These are phyloP conservation scores for Skeletonema marinoi DNA, from an alignment of 108 stramenopile species.

Conservation along the genomic window DNA sequence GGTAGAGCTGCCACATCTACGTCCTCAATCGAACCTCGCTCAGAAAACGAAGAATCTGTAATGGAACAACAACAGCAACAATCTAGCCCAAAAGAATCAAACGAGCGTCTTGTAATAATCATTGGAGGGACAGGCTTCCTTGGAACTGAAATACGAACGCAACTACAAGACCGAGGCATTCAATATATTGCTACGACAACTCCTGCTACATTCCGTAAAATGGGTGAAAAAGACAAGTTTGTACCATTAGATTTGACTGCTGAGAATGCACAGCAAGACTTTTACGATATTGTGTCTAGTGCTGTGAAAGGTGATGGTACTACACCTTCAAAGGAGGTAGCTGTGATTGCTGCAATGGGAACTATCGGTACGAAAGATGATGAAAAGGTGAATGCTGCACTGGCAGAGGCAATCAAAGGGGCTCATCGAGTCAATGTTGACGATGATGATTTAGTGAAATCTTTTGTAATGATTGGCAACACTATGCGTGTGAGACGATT, in stretches of 20 bases:
- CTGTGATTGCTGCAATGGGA: constrained; percentile 6
- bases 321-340: neutral
- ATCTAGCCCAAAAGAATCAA: neutral
- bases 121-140: neutral
- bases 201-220: neutral
- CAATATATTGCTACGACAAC: neutral
- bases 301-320: neutral
- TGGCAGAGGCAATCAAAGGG: neutral
- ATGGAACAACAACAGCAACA: neutral
- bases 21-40: neutral
- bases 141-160: neutral
- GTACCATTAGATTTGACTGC: neutral
- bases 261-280: neutral
- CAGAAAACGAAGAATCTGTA: neutral
- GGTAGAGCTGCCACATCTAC: neutral
- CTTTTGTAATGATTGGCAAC: constrained; percentile 4
- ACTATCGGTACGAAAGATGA: neutral
- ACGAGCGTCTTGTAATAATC: neutral
- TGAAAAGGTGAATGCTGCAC: constrained; percentile 1
- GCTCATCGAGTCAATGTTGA: neutral
- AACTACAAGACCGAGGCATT: neutral
- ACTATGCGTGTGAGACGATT: neutral
- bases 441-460: neutral
- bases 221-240: neutral
- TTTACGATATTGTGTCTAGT: neutral